Conservation (phyloP, 352 stramenopile genomes). For the Phytophthora boehmeriae region DNA sequence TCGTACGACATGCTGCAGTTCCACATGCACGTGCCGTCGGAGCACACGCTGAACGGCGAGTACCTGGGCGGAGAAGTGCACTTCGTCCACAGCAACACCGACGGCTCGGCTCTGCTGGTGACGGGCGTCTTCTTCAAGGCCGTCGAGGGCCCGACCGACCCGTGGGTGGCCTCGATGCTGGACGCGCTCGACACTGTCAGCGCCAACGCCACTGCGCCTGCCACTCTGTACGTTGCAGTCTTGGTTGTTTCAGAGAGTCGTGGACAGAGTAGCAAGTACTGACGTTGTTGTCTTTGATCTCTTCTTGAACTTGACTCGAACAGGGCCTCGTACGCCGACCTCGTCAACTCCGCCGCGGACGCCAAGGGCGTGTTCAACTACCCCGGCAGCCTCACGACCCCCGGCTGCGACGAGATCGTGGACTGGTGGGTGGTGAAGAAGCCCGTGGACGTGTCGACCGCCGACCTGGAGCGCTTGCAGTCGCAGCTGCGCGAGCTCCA, state of each 20-base stretch:
- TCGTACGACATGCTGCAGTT: constrained; percentile 32
- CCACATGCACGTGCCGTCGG: constrained; percentile 41
- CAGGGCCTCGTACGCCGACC: constrained; percentile 17
- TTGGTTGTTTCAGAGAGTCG: too few relatives aligned
- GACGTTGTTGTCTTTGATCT: not conserved
- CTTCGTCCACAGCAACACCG: constrained; percentile 40
- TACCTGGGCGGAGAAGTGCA: constrained; percentile 36
- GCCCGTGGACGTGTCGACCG: constrained; percentile 35
- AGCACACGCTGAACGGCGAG: constrained; percentile 43
- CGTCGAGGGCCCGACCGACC: constrained; percentile 10
- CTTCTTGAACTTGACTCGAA: not conserved
- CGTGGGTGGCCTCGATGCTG: constrained; percentile 29
- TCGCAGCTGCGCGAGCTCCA: constrained; percentile 22
- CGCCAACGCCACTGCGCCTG: not conserved
- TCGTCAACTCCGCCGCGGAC: constrained; percentile 6
- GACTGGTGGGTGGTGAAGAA: constrained; percentile 59
- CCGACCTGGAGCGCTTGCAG: constrained; percentile 29
- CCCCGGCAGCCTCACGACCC: constrained; percentile 54
- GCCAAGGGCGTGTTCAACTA: constrained; percentile 46
- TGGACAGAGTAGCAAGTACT: not conserved
- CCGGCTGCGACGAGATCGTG: constrained; percentile 48
- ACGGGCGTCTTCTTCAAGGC: constrained; percentile 28
- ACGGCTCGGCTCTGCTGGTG: constrained; percentile 33
- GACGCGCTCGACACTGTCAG: constrained; percentile 24
- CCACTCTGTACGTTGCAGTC: constrained; percentile 2